These are phyloP conservation scores for Monosporascus sp. DNA, from an alignment of 2,329 filamentous ascomycete genomes.

Conservation along the genomic window DNA sequence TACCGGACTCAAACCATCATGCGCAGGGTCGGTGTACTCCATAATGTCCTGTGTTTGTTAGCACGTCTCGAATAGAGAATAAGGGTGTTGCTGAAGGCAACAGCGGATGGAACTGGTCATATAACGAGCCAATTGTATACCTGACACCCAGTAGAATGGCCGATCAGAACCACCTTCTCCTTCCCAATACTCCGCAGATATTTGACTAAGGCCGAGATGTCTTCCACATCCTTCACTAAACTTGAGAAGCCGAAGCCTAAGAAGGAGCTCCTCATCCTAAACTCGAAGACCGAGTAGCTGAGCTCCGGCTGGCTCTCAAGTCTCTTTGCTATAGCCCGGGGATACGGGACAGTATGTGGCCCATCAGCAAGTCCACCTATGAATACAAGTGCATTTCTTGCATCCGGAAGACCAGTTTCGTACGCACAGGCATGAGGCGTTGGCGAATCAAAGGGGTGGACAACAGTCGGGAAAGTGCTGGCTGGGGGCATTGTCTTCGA, in stretches of 20 bases:
- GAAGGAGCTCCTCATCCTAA: slow-evolving; percentile 51
- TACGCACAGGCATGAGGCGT: slow-evolving; percentile 39
- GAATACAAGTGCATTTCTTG: slow-evolving; percentile 59
- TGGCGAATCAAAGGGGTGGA: slow-evolving; percentile 41
- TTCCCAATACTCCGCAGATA: slow-evolving; percentile 48
- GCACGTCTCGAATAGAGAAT: neutral
- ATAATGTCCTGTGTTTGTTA: slow-evolving; percentile 44
- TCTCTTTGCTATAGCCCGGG: slow-evolving; percentile 39
- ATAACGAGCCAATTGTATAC: slow-evolving; percentile 22
- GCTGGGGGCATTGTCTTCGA: slow-evolving; percentile 9
- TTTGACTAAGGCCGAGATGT: slow-evolving; percentile 47
- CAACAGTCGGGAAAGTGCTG: slow-evolving; percentile 36
- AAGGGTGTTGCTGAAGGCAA: neutral
- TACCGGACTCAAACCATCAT: slow-evolving; percentile 45
- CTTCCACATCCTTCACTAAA: slow-evolving; percentile 47
- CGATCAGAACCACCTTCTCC: slow-evolving; percentile 49
- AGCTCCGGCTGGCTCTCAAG: slow-evolving; percentile 34
- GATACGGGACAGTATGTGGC: slow-evolving; percentile 58
- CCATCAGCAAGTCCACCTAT: slow-evolving; percentile 68
- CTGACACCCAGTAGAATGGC: slow-evolving; percentile 56
- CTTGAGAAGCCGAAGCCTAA: slow-evolving; percentile 45
- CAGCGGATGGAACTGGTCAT: no score
- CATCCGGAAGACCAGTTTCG: slow-evolving; percentile 36
- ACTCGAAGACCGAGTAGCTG: slow-evolving; percentile 51
- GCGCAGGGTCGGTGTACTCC: slow-evolving; percentile 44